Conservation (phyloP, 2,329 filamentous ascomycete genomes). For the Coniochaeta hoffmannii region DNA sequence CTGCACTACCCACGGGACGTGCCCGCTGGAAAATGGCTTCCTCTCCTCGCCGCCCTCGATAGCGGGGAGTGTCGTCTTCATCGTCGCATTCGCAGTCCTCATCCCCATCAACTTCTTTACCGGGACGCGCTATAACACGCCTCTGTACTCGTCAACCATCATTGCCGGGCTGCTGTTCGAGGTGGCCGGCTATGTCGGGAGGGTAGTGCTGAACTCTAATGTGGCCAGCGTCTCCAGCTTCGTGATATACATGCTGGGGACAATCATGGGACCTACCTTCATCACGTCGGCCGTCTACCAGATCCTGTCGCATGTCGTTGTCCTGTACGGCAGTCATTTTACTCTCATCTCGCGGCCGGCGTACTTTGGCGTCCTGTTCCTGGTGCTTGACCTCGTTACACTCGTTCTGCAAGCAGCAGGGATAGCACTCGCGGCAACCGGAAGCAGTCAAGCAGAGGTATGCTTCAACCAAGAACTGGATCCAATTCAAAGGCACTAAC, state of each 20-base stretch:
- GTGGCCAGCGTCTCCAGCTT: conserved; percentile 28
- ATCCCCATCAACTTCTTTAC: conserved; percentile 16
- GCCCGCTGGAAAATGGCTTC: conserved; percentile 12
- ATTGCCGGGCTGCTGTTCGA: conserved; percentile 34
- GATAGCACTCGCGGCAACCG: conserved; percentile 29
- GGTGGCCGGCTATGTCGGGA: conserved; percentile 37
- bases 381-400: conserved; percentile 23
- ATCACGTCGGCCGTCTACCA: conserved; percentile 36
- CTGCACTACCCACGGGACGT: conserved; percentile 12
- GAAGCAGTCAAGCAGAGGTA: conserved; percentile 26
- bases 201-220: conserved; percentile 30
- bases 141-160: conserved; percentile 31
- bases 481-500: neutral
- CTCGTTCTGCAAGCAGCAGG: conserved; percentile 30
- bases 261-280: conserved; percentile 37
- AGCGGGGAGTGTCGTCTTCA: conserved; percentile 16
- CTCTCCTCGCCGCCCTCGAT: conserved; percentile 11
- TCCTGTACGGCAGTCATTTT: conserved; percentile 36
- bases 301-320: conserved; percentile 37
- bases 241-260: conserved; percentile 37
- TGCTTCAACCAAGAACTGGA: conserved; percentile 9
- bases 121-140: conserved; percentile 20
- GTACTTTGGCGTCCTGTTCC: conserved; percentile 25
- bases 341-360: conserved; percentile 26
- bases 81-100: conserved; percentile 17